Percentiles rank a stretch among this genome's conserved stretches.
phyloP scores from a whole-genome alignment of 108 stramenopile genomes.

The Asterionellopsis glacialis region DNA sequence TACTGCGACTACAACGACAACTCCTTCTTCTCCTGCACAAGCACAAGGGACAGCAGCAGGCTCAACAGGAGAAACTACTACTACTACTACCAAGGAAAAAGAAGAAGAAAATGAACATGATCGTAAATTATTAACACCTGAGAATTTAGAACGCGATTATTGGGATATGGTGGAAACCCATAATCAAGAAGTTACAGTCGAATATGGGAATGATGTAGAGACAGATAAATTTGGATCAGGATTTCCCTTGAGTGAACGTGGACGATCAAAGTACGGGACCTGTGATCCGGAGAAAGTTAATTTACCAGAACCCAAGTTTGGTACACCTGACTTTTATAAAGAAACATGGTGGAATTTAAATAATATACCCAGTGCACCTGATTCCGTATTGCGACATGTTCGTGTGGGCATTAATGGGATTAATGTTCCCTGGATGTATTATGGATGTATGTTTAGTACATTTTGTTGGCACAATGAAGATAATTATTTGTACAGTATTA shows the following conservation, averaged over 20 bases:
- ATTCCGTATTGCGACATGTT: conserved; percentile 85
- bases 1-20: conserved; percentile 7
- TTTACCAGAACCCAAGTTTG: conserved; percentile 71
- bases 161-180: conserved; percentile 92
- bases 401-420: conserved; percentile 93
- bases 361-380: conserved; percentile 89
- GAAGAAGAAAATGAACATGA: conserved; percentile 12
- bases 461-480: conserved; percentile 99
- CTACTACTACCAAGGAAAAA: conserved; percentile 1
- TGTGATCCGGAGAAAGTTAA: conserved; percentile 37
- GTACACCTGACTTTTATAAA: conserved; percentile 79
- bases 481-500: conserved; percentile 97
- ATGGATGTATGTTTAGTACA: conserved; percentile 94
- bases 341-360: conserved; percentile 98
- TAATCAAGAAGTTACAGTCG: conserved; percentile 66
- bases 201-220: conserved; percentile 97
- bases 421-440: conserved; percentile 96
- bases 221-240: conserved; percentile 83
- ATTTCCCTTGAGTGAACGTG: conserved; percentile 81
- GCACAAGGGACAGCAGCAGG: conserved; percentile 3
- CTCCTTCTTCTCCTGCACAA: not conserved
- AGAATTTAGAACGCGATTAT: conserved; percentile 87
- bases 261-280: conserved; percentile 56
- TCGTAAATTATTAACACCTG: conserved; percentile 38
- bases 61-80: conserved; percentile 2